Conservation (phyloP, 2,329 filamentous ascomycete species). For the Fonsecaea nubica region DNA sequence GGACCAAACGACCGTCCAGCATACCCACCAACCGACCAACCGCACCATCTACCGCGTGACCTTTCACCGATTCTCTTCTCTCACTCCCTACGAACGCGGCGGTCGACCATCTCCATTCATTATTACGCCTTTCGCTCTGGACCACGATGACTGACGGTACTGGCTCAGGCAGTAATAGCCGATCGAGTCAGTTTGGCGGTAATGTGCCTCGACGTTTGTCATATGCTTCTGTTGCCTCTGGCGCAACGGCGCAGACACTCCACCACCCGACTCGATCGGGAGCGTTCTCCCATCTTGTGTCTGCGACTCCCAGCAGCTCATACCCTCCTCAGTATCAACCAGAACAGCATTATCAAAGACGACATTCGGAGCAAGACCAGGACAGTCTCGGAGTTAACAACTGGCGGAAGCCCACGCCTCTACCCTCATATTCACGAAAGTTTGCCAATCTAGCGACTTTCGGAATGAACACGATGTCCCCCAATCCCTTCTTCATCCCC, state of each 20-base stretch:
- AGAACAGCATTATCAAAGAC: constrained; percentile 45
- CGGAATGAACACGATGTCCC: constrained; percentile 40
- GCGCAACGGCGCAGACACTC: constrained; percentile 51
- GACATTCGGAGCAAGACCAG: constrained; percentile 53
- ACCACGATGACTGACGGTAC: constrained; percentile 32
- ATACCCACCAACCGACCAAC: background rate
- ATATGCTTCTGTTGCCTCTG: constrained; percentile 67
- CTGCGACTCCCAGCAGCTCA: constrained; percentile 44
- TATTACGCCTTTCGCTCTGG: background rate
- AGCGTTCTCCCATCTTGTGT: constrained; percentile 44
- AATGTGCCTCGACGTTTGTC: constrained; percentile 58
- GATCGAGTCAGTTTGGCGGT: constrained; percentile 27
- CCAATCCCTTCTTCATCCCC: constrained; percentile 74
- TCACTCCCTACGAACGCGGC: constrained; percentile 3
- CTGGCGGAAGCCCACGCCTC: constrained; percentile 51
- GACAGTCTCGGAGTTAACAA: constrained; percentile 55
- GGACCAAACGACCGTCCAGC: constrained; percentile 12
- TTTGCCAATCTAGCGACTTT: constrained; percentile 47
- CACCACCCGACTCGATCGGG: constrained; percentile 51
- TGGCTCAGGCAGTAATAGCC: constrained; percentile 25
- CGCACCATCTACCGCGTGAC: constrained; percentile 27
- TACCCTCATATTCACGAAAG: constrained; percentile 58
- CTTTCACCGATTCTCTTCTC: constrained; percentile 1
- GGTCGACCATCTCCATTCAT: background rate
- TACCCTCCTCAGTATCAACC: constrained; percentile 47